phyloP scores from a whole-genome alignment of 2,329 filamentous ascomycete species.

The Tolypocladium ophioglossoides region DNA sequence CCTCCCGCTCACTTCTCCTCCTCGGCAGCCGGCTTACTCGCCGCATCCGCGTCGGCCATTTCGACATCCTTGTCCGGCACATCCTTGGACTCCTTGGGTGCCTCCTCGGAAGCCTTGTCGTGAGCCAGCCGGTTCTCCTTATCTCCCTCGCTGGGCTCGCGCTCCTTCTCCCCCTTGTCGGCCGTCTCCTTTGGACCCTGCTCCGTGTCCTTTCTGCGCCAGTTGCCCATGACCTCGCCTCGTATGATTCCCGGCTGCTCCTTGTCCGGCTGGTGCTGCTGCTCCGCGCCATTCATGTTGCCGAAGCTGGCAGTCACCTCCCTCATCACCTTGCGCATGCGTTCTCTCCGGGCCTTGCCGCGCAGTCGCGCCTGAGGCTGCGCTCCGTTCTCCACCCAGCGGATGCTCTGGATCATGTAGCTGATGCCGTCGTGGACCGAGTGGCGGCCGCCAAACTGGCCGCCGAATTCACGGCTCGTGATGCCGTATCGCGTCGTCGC shows the following conservation, averaged over 20 bases:
- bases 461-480: conserved; percentile 68
- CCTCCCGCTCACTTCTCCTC: conserved; percentile 6
- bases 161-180: conserved; percentile 18
- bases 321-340: conserved; percentile 44
- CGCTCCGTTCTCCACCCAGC: conserved; percentile 75
- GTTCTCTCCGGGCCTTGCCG: conserved; percentile 43
- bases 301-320: conserved; percentile 32
- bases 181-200: conserved; percentile 8
- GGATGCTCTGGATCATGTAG: conserved; percentile 70
- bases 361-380: conserved; percentile 44
- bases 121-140: conserved; percentile 34
- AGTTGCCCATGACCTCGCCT: conserved; percentile 21
- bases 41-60: conserved; percentile 15
- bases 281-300: conserved; percentile 17
- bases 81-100: conserved; percentile 3
- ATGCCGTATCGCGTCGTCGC: conserved; percentile 71
- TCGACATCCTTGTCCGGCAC: conserved; percentile 17
- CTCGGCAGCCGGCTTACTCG: conserved; percentile 1
- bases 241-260: conserved; percentile 12
- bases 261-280: conserved; percentile 9
- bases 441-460: conserved; percentile 30
- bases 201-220: conserved; percentile 20
- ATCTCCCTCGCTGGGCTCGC: conserved; percentile 25
- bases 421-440: conserved; percentile 73
- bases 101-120: conserved; percentile 5